A percentile compares a stretch with the other conserved stretches of the same genome.
Conservation (phyloP, 1,284 basidiomycete genomes). For the Ceratobasidium sp. region DNA sequence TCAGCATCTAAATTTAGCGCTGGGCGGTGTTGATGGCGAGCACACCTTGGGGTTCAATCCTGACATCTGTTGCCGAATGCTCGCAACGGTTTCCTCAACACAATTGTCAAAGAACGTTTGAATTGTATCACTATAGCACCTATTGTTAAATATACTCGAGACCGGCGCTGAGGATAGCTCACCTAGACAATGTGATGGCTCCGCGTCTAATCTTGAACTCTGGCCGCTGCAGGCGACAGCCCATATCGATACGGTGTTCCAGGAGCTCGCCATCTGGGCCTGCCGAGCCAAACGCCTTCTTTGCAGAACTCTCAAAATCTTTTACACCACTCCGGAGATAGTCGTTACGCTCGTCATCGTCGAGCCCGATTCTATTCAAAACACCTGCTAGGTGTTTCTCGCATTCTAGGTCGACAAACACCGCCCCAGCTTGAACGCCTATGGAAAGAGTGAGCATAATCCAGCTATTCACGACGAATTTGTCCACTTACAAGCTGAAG, state of each 20-base stretch:
- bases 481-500: slow-evolving; percentile 41
- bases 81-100: slow-evolving; percentile 27
- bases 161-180: not conserved
- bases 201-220: slow-evolving; percentile 18
- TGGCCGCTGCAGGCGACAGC: slow-evolving; percentile 1
- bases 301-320: slow-evolving; percentile 22
- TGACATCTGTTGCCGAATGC: slow-evolving; percentile 35
- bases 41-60: slow-evolving; percentile 24
- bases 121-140: slow-evolving; percentile 1
- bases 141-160: not conserved
- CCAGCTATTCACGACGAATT: not conserved
- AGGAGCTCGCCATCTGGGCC: not conserved
- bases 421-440: slow-evolving; percentile 45
- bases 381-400: slow-evolving; percentile 25
- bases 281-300: slow-evolving; percentile 12
- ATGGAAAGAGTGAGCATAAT: not conserved
- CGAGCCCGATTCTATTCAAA: slow-evolving; percentile 11
- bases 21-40: not conserved
- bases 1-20: not conserved
- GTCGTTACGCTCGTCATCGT: slow-evolving; percentile 24
- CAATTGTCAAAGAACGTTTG: slow-evolving; percentile 40
- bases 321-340: slow-evolving; percentile 27
- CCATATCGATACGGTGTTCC: slow-evolving; percentile 31
- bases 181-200: slow-evolving; percentile 11
- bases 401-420: slow-evolving; percentile 42